Evolutionary conservation across 257 asterid species (phyloP), one percentile per base, ranked within the genome.

Genomic region (Leonotis leonurus): DNA sequence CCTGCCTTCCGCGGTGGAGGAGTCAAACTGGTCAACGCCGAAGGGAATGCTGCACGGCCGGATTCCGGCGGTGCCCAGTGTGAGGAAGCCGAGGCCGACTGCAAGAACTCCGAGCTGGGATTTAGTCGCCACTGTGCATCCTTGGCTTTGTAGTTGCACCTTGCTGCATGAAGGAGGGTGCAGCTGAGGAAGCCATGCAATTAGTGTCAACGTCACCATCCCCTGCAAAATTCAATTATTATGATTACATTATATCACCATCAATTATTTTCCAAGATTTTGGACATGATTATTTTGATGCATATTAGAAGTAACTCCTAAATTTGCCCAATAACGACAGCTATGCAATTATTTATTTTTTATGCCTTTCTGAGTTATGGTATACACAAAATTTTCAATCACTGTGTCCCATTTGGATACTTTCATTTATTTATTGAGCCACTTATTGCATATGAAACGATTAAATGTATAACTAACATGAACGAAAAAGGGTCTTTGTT

Each of bases 21-120:
- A 25, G 22, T 93, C 97, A 17, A 93, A 93, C 32, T 89, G 99
- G 52, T 93, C 99, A 3, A 87, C 97, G 0, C 99, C 99, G 62
- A 93, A 93, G 0, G 97, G 97, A 13, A 93, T 68, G 70, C 90
- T 93, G 81, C 99, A 93, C 0, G 99, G 99, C 75, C 99, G 55
- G 13, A 93, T 89, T 12, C 99, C 99, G 4, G 78, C 87, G 0
- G 95, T 14, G 5, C 94, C 99, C 8, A 93, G 48, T 22, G 96
- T 53, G 2, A 87, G 70, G 10, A 71, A 72, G 6, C 72, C 83
- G 2, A 93, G 70, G 3, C 78, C 81, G 43, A 78, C 1, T 24
- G 72, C 74, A 2, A 93, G 50, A 45, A 81, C 49, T 2, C 77
- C 94, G 22, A 89, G 44, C 25, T 89, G 96, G 22, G 83, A 48